Base-by-base conservation (phyloP, 371 early-diverging fungal genomes). In the Mucor ambiguus region DNA sequence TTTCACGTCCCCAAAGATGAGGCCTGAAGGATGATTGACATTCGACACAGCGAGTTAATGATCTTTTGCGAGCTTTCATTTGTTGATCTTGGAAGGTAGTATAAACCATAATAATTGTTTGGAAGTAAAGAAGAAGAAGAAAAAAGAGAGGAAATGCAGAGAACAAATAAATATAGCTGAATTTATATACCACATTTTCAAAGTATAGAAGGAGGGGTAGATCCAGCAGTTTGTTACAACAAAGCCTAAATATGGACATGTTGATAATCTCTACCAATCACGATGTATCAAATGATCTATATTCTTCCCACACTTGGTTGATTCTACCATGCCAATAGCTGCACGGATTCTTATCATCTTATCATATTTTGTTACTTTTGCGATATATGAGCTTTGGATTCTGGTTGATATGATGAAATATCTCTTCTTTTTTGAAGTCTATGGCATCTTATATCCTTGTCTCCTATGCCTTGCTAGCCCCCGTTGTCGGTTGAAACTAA, bases 1-100 rank as follows among this genome's bases (percentile, higher is more conserved):
- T 76, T 66, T 79, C 79, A 44, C 76, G 72, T 12, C 76, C 76
- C 76, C 76, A 79, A 4, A 76, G 29, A 35, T 74, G 67, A 33
- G 76, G 72, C 24, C 79, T 57, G 38, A 79, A 79, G 4, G 74
- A 68, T 29, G 72, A 33, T 49, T 72, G 72, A 37, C 79, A 79
- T 66, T 79, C 72, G n/a, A 73, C 71, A 60, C 79, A 79, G 20
- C 77, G 76, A 12, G 72, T 68, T 10, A 76, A 60, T 26, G 74
- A 76, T 46, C 72, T 61, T 55, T 72, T 76, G 30, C 79, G 79
- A 44, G 72, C 56, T 32, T 73, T 71, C 57, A 68, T 65, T 30
- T 55, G 57, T 41, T 63, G 64, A 9, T 58, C 29, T 18, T 61
- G 56, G 11, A 66, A 60, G 16, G 71, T 59, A 24, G 68, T 67